Evolutionary conservation across 225 moss, liverwort and hornwort species (phyloP), one percentile per base, ranked within the genome.

Genomic region (Physcomitrellopsis africana): DNA sequence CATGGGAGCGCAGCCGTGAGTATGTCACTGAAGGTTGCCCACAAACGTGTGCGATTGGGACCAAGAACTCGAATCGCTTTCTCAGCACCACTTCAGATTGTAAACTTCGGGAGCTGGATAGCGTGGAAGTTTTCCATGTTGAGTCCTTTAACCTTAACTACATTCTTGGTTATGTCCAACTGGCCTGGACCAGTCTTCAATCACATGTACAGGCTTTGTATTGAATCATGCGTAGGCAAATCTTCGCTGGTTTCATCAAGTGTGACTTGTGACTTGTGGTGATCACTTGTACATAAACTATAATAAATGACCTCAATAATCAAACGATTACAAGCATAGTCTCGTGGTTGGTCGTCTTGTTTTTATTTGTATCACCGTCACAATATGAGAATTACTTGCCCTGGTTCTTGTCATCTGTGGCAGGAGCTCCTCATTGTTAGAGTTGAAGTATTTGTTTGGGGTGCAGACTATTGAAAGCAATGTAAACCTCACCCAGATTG

Each of bases 21-120:
- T 81, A 86, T 61, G 87, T 88, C 32, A 87, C 89, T 32, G 91
- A 94, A 81, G 91, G 94, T 24, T 86, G 89, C 66, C 76, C 87
- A 23, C 91, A 89, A 65, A 89, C 67, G 13, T 86, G 90, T 69
- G 94, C 82, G n/a, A 80, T 94, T 2, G 86, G 89, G 5, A 58
- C 83, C 65, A 67, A 77, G 22, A 86, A 89, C 55, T 81, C 89
- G n/a, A 73, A 78, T 43, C 77, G 89, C 1, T 92, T 94, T 71
- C 87, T 89, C 57, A 90, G 85, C 7, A 80, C 90, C 42, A 77
- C 89, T 51, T 87, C 87, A 8, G 86, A 92, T 44, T 85, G 80
- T 55, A 92, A 94, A 73, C 81, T 94, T 19, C 86, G 80, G 26
- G 92, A 94, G 77, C 66, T 94, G 45, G 81, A 94, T 26, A 87